Conservation (phyloP, 768 basidiomycete genomes). For the Cystobasidium ongulense region DNA sequence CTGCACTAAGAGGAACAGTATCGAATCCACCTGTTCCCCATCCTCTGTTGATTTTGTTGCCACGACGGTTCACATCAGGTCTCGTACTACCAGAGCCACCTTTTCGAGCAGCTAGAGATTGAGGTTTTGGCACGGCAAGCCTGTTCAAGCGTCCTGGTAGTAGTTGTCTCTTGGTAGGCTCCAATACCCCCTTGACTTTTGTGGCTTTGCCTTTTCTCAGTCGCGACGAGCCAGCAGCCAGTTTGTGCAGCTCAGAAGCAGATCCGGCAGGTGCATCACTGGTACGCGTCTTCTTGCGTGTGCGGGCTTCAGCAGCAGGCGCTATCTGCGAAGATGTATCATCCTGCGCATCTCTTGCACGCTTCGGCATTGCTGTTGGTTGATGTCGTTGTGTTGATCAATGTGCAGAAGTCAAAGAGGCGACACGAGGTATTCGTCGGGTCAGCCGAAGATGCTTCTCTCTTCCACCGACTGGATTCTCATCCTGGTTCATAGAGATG, state of each 20-base stretch:
- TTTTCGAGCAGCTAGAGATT: background rate
- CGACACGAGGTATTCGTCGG: no score
- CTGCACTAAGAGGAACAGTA: background rate
- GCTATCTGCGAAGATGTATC: background rate
- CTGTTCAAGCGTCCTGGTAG: conserved; percentile 20
- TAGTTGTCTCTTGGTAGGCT: background rate
- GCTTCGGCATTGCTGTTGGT: conserved; percentile 8
- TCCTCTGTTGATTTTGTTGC: conserved; percentile 30
- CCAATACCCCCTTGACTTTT: background rate
- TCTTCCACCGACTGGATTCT: background rate
- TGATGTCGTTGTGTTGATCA: background rate
- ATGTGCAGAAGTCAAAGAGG: background rate
- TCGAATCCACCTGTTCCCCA: conserved; percentile 32
- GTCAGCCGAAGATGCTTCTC: background rate
- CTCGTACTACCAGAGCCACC: conserved; percentile 21
- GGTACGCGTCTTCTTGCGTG: conserved; percentile 10
- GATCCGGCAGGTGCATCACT: background rate
- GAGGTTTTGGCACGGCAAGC: conserved; percentile 20
- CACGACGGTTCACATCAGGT: conserved; percentile 26
- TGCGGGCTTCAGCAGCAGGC: background rate
- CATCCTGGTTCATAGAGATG: background rate
- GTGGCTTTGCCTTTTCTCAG: background rate
- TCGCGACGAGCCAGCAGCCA: background rate
- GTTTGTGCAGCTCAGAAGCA: background rate
- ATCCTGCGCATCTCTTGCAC: background rate